Conservation (phyloP, 352 stramenopile species). For the Phytopythium chamaehyphon region DNA sequence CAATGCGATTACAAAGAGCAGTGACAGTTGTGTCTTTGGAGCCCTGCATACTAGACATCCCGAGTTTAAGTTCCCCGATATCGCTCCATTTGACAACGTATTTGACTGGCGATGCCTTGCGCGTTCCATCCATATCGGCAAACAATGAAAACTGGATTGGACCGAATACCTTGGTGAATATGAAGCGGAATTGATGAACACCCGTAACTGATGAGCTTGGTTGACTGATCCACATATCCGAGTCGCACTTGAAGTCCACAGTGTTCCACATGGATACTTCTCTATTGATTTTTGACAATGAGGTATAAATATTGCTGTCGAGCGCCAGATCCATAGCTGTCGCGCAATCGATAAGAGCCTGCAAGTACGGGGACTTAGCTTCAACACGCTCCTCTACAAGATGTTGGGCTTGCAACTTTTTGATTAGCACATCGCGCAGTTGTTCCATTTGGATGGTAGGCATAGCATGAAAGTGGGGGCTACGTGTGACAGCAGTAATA, state of each 20-base stretch:
- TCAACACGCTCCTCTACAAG: constrained; percentile 40
- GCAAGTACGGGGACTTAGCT: constrained; percentile 59
- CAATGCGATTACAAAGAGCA: constrained; percentile 17
- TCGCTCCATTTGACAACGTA: constrained; percentile 22
- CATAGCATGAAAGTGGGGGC: constrained; percentile 33
- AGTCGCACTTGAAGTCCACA: not conserved
- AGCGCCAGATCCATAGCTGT: constrained; percentile 52
- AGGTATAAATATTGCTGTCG: constrained; percentile 29
- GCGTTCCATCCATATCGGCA: not conserved
- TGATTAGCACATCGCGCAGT: constrained; percentile 32
- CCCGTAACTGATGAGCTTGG: constrained; percentile 10
- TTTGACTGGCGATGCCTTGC: not conserved
- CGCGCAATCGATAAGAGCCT: constrained; percentile 53
- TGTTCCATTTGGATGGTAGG: constrained; percentile 31
- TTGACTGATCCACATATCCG: constrained; percentile 9
- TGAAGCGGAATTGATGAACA: constrained; percentile 17
- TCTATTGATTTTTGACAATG: not conserved
- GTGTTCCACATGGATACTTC: not conserved
- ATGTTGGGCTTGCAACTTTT: constrained; percentile 51
- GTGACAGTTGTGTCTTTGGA: constrained; percentile 2
- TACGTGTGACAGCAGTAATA: constrained; percentile 33
- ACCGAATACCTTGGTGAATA: constrained; percentile 18
- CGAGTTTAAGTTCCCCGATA: constrained; percentile 9
- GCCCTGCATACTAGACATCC: too few relatives aligned
- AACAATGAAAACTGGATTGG: constrained; percentile 21